phyloP scores from a whole-genome alignment of 2,329 filamentous ascomycete species.

The Cladosporium sp. region DNA sequence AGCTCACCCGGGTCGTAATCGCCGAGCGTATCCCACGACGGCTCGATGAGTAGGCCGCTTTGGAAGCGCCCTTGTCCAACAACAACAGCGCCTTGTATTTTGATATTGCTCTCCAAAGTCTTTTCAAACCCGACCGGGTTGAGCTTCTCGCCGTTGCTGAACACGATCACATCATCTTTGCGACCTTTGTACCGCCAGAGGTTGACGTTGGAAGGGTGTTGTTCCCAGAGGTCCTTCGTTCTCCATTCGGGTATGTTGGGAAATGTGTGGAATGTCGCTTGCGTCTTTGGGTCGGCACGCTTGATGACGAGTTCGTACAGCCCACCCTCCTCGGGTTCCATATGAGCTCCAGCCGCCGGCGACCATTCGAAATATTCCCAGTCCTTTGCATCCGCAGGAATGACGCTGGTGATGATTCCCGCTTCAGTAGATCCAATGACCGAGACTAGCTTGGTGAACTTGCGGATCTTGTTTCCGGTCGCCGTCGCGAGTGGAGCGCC shows the following conservation, averaged over 20 bases:
- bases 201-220: conserved; percentile 26
- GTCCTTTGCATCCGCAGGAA: too few relatives aligned
- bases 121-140: conserved; percentile 14
- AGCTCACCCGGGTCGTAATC: not conserved
- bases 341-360: too few relatives aligned
- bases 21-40: conserved; percentile 16
- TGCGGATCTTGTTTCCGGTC: too few relatives aligned
- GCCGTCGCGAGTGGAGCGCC: too few relatives aligned
- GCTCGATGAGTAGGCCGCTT: conserved; percentile 28
- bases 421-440: too few relatives aligned
- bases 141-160: conserved; percentile 28
- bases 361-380: too few relatives aligned
- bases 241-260: conserved; percentile 26
- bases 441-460: too few relatives aligned
- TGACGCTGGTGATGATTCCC: too few relatives aligned
- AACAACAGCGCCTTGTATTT: conserved; percentile 28
- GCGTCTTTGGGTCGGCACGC: conserved; percentile 21
- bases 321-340: not conserved
- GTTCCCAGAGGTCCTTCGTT: conserved; percentile 25
- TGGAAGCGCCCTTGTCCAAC: conserved; percentile 28
- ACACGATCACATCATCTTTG: conserved; percentile 26
- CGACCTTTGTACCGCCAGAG: conserved; percentile 24
- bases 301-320: conserved; percentile 5
- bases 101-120: conserved; percentile 17
- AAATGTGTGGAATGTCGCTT: conserved; percentile 22